These are phyloP conservation scores for Capsicum baccatum DNA, from an alignment of 257 asterid species.

Conservation along the genomic window DNA sequence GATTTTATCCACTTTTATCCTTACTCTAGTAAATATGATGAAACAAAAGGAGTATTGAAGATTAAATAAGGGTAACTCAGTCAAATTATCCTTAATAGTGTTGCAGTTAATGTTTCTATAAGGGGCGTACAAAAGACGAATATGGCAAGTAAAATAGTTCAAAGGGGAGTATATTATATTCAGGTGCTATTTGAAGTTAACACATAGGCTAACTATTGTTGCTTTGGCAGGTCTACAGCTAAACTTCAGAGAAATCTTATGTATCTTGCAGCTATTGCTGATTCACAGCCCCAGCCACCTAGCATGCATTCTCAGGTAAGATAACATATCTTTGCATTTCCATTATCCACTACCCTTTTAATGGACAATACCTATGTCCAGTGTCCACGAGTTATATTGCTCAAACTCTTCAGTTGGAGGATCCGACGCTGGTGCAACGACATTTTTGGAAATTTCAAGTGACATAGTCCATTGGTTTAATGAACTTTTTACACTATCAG, in stretches of 20 bases:
- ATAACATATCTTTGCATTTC: neutral
- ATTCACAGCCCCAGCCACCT: conserved; percentile 93
- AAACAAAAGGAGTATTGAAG: too few species aligned
- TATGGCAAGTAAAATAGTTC: neutral
- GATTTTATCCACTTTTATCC: neutral
- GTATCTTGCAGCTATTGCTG: conserved; percentile 99
- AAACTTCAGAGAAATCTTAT: conserved; percentile 88
- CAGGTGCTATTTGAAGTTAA: neutral
- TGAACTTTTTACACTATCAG: too few species aligned
- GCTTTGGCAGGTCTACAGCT: conserved; percentile 70
- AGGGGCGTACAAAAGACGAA: neutral
- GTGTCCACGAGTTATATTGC: too few species aligned
- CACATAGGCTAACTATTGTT: neutral
- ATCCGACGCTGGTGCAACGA: too few species aligned
- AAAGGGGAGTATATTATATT: neutral
- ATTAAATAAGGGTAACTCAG: too few species aligned
- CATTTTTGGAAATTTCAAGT: too few species aligned
- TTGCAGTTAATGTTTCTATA: neutral
- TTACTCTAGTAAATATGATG: neutral
- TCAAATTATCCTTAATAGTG: neutral
- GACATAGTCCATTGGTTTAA: too few species aligned
- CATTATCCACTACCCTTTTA: neutral
- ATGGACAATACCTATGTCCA: too few species aligned
- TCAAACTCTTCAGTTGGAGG: too few species aligned
- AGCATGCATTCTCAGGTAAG: conserved; percentile 86